Evolutionary conservation across 177 flowering plant genomes (phyloP), one percentile per base, ranked within the genome.

Genomic region (Viscum album): DNA sequence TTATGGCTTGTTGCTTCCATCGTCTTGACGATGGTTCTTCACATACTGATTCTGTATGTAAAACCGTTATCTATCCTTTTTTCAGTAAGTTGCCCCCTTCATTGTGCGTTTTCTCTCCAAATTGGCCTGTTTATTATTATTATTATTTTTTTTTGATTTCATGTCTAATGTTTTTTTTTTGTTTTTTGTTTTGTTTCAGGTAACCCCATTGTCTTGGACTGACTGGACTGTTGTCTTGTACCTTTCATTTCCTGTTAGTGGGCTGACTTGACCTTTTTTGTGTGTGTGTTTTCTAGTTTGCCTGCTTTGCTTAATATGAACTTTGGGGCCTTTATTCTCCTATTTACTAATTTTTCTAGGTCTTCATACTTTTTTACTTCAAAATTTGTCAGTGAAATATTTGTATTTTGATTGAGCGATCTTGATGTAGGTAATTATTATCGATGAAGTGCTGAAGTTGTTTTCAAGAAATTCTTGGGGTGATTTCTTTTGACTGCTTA

Each of bases 1-100:
- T 77, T 88, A 73, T 95, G 99, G 99, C 96, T 95, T 68, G 90
- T 92, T 73, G 94, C 73, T 71, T 92, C 99, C 24, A 92, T 95
- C 66, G 71, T 86, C 69, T 75, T 95, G 71, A 95, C 99, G 26
- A 89, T 94, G 96, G 59, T 92, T 39, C 89, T 94, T 76, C 99
- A 94, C 80, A 39, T 83, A 47, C 88, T 94, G 16, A 92, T 94
- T 68, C 78, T 94, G 62, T 94, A 91, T 78, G 86, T 94, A 73
- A 80, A 74, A 61, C 97, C 99, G 29, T 79, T 94, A 2, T 85
- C 99, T 12, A 47, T 84, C 72, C 90, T 94, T 71, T 94, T 94
- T 84, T 94, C 99, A 62, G 99, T 94, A 86, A 87, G 97, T 84
- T 28, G 31, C 29, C 60, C 8, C 15, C 29, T 54, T 31, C 29